Conservation (phyloP, 768 basidiomycete genomes). For the Russula emetica region DNA sequence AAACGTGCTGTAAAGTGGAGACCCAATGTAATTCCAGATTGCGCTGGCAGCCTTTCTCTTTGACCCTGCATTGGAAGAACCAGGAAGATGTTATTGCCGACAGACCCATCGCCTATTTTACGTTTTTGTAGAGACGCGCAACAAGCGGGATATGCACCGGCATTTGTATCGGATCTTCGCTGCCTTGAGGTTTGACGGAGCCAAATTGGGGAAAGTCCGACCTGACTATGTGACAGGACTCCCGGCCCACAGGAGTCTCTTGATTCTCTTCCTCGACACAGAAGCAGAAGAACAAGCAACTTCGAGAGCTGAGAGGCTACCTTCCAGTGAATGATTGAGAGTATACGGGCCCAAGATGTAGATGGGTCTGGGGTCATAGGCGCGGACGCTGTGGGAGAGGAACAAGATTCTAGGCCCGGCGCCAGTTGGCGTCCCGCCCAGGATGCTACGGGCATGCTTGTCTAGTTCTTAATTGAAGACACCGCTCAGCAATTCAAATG, state of each 20-base stretch:
- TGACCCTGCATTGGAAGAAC: not conserved
- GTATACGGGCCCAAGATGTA: not conserved
- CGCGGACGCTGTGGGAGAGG: not conserved
- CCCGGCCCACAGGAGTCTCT: too few relatives aligned
- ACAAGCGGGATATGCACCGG: not conserved
- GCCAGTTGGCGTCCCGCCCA: conserved; percentile 6
- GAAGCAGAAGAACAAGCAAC: not conserved
- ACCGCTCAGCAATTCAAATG: conserved; percentile 23
- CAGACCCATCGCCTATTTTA: not conserved
- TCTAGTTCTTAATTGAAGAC: conserved; percentile 13
- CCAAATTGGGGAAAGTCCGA: conserved; percentile 10
- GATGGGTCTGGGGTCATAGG: not conserved
- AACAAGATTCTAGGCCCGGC: conserved; percentile 10
- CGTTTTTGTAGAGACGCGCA: conserved; percentile 3
- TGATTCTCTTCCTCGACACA: not conserved
- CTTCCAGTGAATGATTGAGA: not conserved
- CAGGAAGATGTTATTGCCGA: not conserved
- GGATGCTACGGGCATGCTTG: not conserved
- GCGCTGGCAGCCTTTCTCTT: not conserved
- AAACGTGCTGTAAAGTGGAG: not conserved
- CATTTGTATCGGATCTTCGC: conserved; percentile 19
- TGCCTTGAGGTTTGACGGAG: conserved; percentile 18
- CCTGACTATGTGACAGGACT: not conserved
- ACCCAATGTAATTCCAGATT: not conserved
- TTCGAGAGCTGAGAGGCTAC: not conserved